Conservation (phyloP, 441 rosid species). For the Corymbia citriodora region DNA sequence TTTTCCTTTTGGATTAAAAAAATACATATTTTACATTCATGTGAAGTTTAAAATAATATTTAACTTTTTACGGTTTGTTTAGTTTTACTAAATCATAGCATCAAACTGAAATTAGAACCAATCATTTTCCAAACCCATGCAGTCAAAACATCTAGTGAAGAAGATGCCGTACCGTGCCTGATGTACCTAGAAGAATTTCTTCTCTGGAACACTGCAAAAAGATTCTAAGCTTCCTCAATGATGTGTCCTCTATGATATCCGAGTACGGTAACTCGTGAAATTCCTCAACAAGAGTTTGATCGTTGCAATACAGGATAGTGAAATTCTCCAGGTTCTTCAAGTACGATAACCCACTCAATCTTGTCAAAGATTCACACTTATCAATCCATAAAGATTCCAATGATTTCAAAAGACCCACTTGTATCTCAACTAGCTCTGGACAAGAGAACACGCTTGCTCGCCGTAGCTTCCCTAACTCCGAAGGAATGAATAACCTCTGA, state of each 20-base stretch:
- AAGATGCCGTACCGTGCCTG: neutral
- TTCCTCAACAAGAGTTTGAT: neutral
- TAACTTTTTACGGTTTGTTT: neutral
- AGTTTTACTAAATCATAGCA: neutral
- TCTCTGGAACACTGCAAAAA: neutral
- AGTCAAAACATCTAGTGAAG: neutral
- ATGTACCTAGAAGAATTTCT: neutral
- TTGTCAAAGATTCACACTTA: neutral
- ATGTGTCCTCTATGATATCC: rapidly evolving
- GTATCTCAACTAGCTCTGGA: neutral
- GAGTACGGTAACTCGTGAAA: neutral
- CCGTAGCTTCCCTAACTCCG: neutral
- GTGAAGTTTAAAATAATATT: too few species aligned
- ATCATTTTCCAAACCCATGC: neutral
- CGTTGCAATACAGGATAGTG: rapidly evolving
- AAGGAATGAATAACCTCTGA: neutral
- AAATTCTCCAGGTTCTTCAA: neutral
- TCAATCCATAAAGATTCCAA: neutral
- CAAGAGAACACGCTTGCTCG: rapidly evolving
- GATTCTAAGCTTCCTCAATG: neutral
- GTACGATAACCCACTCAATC: neutral
- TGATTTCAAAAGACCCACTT: neutral
- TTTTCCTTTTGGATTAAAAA: too few species aligned
- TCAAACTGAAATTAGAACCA: neutral
- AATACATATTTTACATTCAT: too few species aligned